Conservation (phyloP, 148 eudicot genomes). For the Limonium bicolor region DNA sequence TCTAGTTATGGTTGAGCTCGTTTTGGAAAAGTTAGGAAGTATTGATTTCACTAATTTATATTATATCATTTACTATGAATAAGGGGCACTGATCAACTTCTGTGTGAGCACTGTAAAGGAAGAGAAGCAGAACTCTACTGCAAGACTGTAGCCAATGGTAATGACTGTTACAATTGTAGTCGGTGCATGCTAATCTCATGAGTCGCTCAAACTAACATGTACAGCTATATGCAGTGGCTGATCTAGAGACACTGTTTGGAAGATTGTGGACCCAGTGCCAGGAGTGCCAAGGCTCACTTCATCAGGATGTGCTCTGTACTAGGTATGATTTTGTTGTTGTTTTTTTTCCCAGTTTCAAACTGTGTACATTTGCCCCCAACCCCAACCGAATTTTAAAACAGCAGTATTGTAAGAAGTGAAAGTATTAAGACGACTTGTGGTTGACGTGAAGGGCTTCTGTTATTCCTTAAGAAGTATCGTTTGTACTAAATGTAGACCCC, state of each 20-base stretch:
- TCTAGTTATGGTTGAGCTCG: not conserved
- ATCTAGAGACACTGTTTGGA: slow-evolving; percentile 83
- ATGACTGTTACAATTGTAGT: not conserved
- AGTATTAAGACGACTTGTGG: no score
- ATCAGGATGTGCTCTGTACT: slow-evolving; percentile 96
- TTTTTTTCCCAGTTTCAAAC: not conserved
- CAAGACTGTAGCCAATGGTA: slow-evolving; percentile 81
- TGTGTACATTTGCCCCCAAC: not conserved
- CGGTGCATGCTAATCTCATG: no score
- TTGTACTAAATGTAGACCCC: not conserved
- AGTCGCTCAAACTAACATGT: no score
- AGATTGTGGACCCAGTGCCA: slow-evolving; percentile 99
- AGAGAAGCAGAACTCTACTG: slow-evolving; percentile 98
- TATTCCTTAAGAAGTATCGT: not conserved
- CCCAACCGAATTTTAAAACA: not conserved
- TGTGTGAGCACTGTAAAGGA: slow-evolving; percentile 92
- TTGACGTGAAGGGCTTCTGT: no score
- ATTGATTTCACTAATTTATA: no score
- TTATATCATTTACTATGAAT: slow-evolving; percentile 6
- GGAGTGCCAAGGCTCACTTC: slow-evolving; percentile 99
- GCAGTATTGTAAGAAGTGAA: no score
- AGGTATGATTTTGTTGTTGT: slow-evolving; percentile 31
- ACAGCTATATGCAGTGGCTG: slow-evolving; percentile 61
- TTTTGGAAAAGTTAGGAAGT: no score
- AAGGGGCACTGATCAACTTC: slow-evolving; percentile 59